Base-by-base conservation (phyloP, 257 asterid genomes). In the Prunella vulgaris region DNA sequence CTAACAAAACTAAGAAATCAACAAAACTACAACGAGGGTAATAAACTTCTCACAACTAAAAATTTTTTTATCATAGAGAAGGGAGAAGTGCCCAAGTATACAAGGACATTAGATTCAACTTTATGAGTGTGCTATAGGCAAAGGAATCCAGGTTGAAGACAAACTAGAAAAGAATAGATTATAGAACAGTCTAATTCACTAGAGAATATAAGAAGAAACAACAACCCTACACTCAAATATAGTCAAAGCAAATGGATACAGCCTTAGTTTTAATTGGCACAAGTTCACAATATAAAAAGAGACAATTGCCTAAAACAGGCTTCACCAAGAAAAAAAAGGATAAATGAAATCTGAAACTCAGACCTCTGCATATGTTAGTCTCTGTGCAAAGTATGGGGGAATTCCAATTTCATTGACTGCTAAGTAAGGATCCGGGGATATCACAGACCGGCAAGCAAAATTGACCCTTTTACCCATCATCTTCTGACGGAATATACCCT, bases 401-500 rank as follows among this genome's bases (percentile, higher is more conserved):
- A 93, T 78, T 66, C 99, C 99, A 78, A 93, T 93, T 80, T 93
- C 99, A 82, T 93, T 89, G 81, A 93, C 97, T 15, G 93, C 81
- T 80, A 93, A 76, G 76, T 93, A 87, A 46, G 99, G 99, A 80
- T 93, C 97, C 1, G 97, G 99, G 59, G 99, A 93, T 74, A 93
- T 93, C 74, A 93, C 99, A 70, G 99, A 89, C 62, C 99, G 93
- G 78, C 97, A 90, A 74, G 97, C 96, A 82, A 71, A 90, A 78
- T 93, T 93, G 60, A 90, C 99, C 81, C 99, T 87, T 82, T 93
- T 93, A 14, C 99, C 97, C 99, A 93, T 93, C 99, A 93, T 93
- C 79, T 90, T 93, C 80, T 93, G 99, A 69, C 99, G 99, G 77
- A 93, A 93, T 69, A 90, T 77, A 66, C 97, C 99, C 70, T 90